Evolutionary conservation across 2,329 filamentous ascomycete genomes (phyloP).

Genomic region (Sordariomycetes sp.): DNA sequence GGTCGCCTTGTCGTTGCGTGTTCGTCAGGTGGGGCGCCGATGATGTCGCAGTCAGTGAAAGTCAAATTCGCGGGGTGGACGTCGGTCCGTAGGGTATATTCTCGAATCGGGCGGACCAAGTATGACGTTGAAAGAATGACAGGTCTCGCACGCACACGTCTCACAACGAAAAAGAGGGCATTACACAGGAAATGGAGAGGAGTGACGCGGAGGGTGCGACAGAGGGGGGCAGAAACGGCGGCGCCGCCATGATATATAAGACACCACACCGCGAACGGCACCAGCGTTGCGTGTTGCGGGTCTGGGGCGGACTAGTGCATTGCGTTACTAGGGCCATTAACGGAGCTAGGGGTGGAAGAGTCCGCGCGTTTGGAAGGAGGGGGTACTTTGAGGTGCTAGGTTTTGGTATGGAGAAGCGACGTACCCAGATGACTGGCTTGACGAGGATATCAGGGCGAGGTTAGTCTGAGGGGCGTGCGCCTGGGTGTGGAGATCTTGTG

Average conservation of each 20-base stretch:
- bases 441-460: background rate
- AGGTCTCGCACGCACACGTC: background rate
- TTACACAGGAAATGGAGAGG: background rate
- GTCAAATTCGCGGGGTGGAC: too few species aligned
- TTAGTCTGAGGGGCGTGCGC: too few species aligned
- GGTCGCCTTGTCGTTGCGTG: too few species aligned
- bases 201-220: background rate
- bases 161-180: background rate
- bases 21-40: too few species aligned
- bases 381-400: background rate
- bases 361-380: background rate
- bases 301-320: background rate
- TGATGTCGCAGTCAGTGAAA: too few species aligned
- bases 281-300: background rate
- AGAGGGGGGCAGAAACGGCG: background rate
- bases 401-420: background rate
- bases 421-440: background rate
- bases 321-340: background rate
- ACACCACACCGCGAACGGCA: background rate
- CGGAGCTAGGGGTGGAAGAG: background rate
- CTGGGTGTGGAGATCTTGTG: too few species aligned
- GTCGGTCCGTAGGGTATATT: too few species aligned
- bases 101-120: background rate
- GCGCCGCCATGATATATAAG: background rate
- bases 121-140: background rate